A percentile compares a stretch with the other conserved stretches of the same genome.
Conservation (phyloP, 164 flowering plant genomes). For the Protea cynaroides region DNA sequence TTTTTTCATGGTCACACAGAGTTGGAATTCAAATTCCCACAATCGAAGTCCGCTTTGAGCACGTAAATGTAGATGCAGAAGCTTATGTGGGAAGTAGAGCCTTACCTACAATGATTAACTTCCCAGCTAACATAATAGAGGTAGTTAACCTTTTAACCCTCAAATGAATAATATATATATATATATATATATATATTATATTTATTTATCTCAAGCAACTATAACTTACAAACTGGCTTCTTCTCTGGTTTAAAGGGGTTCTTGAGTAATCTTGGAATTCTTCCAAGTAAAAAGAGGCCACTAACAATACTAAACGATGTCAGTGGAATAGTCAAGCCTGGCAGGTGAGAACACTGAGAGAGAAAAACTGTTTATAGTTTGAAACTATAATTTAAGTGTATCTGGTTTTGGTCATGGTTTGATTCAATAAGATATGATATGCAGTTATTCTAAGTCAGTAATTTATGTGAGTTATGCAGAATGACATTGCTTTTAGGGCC, state of each 20-base stretch:
- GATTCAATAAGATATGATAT: not conserved
- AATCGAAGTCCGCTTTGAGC: slow-evolving; percentile 28
- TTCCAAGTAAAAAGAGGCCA: slow-evolving; percentile 38
- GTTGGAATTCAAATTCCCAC: slow-evolving; percentile 51
- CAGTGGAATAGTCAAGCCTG: slow-evolving; percentile 67
- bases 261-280: slow-evolving; percentile 31
- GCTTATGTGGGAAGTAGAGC: slow-evolving; percentile 10
- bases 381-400: no score
- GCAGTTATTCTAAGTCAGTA: not conserved
- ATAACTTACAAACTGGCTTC: not conserved
- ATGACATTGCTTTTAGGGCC: no score
- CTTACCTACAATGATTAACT: slow-evolving; percentile 16
- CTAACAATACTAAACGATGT: slow-evolving; percentile 54
- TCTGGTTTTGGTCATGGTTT: not conserved
- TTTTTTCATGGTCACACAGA: slow-evolving; percentile 19
- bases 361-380: not conserved
- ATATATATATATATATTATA: not conserved
- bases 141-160: slow-evolving; percentile 15
- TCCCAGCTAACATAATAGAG: slow-evolving; percentile 29
- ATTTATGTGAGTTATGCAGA: slow-evolving; percentile 2
- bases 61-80: slow-evolving; percentile 45
- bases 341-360: slow-evolving; percentile 28
- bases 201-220: not conserved
- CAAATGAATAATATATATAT: not conserved
- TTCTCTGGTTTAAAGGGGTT: slow-evolving; percentile 24